These are phyloP conservation scores for Haberlea rhodopensis DNA, from an alignment of 257 asterid species.

Conservation along the genomic window DNA sequence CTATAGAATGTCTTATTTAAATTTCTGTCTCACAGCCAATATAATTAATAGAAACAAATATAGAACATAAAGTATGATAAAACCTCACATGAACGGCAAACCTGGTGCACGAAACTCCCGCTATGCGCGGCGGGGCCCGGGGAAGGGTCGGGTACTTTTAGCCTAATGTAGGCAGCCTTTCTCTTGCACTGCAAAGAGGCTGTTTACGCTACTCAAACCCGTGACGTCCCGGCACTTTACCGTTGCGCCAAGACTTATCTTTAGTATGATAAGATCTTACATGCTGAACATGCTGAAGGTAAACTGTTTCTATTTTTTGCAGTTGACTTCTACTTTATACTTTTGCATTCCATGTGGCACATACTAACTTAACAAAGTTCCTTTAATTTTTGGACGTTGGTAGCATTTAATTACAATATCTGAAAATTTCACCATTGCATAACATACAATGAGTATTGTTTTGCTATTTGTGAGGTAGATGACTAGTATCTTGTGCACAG, in stretches of 20 bases:
- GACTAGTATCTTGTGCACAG: not conserved
- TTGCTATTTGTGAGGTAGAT: not conserved
- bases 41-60: not conserved
- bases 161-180: too few relatives aligned
- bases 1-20: not conserved
- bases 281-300: too few relatives aligned
- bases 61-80: not conserved
- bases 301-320: not conserved
- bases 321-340: not conserved
- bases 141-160: too few relatives aligned
- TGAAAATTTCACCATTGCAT: not conserved
- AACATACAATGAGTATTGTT: not conserved
- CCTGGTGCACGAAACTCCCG: too few relatives aligned
- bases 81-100: too few relatives aligned
- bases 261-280: too few relatives aligned
- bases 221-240: too few relatives aligned
- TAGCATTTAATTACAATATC: not conserved
- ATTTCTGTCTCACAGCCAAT: not conserved
- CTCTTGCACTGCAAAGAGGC: too few relatives aligned
- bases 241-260: too few relatives aligned
- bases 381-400: not conserved
- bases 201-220: too few relatives aligned
- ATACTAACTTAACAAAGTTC: not conserved
- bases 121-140: too few relatives aligned
- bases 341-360: not conserved